phyloP scores from a whole-genome alignment of 1,284 basidiomycete species.

The Tetrapyrgos nigripes region DNA sequence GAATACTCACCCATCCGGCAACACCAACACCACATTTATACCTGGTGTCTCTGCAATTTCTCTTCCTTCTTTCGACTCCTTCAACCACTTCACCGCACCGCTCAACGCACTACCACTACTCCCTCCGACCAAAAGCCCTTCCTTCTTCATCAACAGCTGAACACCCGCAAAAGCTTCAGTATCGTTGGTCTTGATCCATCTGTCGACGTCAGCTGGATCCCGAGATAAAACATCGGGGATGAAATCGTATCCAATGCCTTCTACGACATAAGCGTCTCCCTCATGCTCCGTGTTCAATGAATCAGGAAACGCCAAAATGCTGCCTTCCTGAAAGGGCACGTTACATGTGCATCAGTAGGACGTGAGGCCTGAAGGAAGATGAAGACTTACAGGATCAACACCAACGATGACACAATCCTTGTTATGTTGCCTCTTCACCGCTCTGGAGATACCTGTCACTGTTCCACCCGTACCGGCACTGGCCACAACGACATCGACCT shows the following conservation, averaged over 20 bases:
- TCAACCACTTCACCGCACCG: slow-evolving; percentile 83
- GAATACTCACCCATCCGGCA: slow-evolving; percentile 84
- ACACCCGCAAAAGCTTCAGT: slow-evolving; percentile 83
- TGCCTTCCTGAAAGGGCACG: slow-evolving; percentile 68
- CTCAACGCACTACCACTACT: slow-evolving; percentile 88
- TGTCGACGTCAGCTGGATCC: slow-evolving; percentile 58
- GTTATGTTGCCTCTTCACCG: slow-evolving; percentile 82
- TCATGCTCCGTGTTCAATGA: slow-evolving; percentile 63
- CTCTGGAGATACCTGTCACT: slow-evolving; percentile 85
- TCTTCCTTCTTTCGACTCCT: slow-evolving; percentile 68
- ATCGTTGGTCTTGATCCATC: slow-evolving; percentile 90
- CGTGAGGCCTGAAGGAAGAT: not conserved
- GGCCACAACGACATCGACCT: slow-evolving; percentile 87
- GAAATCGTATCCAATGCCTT: slow-evolving; percentile 97
- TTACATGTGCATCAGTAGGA: slow-evolving; percentile 6
- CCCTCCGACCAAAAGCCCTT: slow-evolving; percentile 92
- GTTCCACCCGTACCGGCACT: slow-evolving; percentile 97
- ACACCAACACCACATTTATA: slow-evolving; percentile 87
- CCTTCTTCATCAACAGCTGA: slow-evolving; percentile 81
- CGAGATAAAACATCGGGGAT: slow-evolving; percentile 82
- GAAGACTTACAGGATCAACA: slow-evolving; percentile 81
- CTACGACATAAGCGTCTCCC: slow-evolving; percentile 79
- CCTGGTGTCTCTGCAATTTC: slow-evolving; percentile 73
- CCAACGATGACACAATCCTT: slow-evolving; percentile 79
- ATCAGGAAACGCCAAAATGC: slow-evolving; percentile 82